Evolutionary conservation across 148 eudicot species (phyloP), one percentile per base, ranked within the genome.

Genomic region (Vaccinium myrtillus): DNA sequence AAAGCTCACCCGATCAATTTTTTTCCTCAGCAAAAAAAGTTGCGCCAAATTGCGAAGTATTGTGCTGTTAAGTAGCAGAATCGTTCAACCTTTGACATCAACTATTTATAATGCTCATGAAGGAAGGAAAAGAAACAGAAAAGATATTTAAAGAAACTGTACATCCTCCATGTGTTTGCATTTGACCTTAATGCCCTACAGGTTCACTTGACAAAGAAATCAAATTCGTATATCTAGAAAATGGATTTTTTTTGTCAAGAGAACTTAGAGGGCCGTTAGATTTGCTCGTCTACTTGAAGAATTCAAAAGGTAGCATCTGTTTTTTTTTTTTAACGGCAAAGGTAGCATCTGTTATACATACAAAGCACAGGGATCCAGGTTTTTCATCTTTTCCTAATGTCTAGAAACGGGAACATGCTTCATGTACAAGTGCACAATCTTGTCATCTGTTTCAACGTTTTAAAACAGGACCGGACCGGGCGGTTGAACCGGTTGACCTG

Each of bases 281-380:
- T 81, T 81, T 23, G 21, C 43, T 49, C 12, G 23, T 80, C 82
- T 21, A 43, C 67, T 48, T 8, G 8, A 39, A 80, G 82, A 80
- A 21, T 80, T 59, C n/a, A 80, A 18, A 48, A 46, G 36, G 71
- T 80, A 39, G 71, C 83, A 61, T 43, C 12, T 13, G 53, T 65
- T 11, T 32, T 32, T 19, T 32, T 19, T 32, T 32, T 32, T 32
- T 32, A 32, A 32, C 36, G 1, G 36, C 36, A 32, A 32, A 32
- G 36, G 71, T 80, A 39, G 71, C 83, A 61, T 43, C 12, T 13
- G 53, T 81, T 19, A 21, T 46, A 65, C 43, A 46, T 81, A 13
- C 16, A 15, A 69, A 69, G 6, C 75, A 23, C 53, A 39, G 61
- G 19, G 8, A 23, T 59, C 83, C 56, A 81, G 46, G 43, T 13